Evolutionary conservation across 306 rosid genomes (phyloP), one percentile per base, ranked within the genome.

Genomic region (Lathyrus tuberosus): DNA sequence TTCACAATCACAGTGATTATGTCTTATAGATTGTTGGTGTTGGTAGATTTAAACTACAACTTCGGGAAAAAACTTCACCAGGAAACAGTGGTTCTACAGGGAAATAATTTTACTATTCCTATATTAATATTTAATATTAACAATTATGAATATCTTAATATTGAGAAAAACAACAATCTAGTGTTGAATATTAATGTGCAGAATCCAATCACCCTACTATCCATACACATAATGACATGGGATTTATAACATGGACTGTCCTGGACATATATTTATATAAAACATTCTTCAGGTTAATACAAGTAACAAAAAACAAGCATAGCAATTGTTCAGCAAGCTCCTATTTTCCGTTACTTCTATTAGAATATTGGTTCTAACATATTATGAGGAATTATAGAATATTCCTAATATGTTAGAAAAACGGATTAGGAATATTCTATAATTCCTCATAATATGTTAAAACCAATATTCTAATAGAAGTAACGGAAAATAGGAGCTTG

Each of bases 341-440:
- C 20, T 10, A 20, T 38, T 49, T 51, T 72, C 54, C 12, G n/a
- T 49, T 37, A 15, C 54, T 62, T 51, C 30, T 37, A 26, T n/a
- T 38, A 20, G 8, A 15, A 14, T 37, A 57, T 40, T 49, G 49
- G 70, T 60, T 62, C 63, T 42, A 26, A 22, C 43, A 37, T 40
- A 22, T 38, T 48, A 44, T 33, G 57, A 57, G 66, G 37, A 62
- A 40, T 40, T 52, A 16, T 59, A 4, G 3, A 41, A 70, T 40
- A 41, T 70, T 40, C 42, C 30, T 48, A 9, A 47, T 24, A n/a
- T n/a, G n/a, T n/a, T n/a, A 63, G 64, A 14, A 49, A 53, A 31
- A 66, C 13, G 65, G 60, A 24, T 47, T 9, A 48, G 30, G 42
- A 40, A 70, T 41, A 40, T 70, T 41, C 3, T 4, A 59, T 16